Evolutionary conservation across 495 filamentous ascomycete species (phyloP).

Genomic region (Penicillium atrosanguineum): DNA sequence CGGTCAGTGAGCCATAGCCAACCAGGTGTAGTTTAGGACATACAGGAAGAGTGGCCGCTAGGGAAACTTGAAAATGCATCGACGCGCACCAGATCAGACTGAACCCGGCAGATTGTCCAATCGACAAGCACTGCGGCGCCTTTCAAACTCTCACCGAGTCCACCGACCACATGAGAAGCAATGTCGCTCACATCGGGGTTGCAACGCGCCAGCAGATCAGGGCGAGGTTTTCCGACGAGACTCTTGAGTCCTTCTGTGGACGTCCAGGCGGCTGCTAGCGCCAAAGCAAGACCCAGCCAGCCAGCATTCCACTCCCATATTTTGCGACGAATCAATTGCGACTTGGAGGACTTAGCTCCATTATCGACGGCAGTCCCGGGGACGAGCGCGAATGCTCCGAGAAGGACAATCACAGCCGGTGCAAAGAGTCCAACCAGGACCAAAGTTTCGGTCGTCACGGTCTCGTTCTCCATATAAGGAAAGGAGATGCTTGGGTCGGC

Average conservation of each 20-base stretch:
- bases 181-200: constrained; percentile 51
- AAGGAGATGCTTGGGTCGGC: constrained; percentile 57
- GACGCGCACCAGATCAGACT: constrained; percentile 33
- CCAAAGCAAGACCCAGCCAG: constrained; percentile 60
- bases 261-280: constrained; percentile 53
- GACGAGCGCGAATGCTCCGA: constrained; percentile 48
- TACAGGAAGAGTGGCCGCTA: constrained; percentile 66
- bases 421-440: constrained; percentile 49
- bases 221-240: constrained; percentile 61
- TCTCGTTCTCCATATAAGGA: constrained; percentile 52
- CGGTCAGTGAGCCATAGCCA: neutral
- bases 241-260: constrained; percentile 63
- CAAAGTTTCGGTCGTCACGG: constrained; percentile 51
- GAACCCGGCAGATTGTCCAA: constrained; percentile 52
- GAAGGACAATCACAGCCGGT: constrained; percentile 51
- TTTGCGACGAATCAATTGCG: constrained; percentile 27
- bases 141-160: constrained; percentile 43
- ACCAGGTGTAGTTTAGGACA: constrained; percentile 18
- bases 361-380: constrained; percentile 38
- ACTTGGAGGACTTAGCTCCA: constrained; percentile 19
- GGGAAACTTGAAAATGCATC: constrained; percentile 70
- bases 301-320: constrained; percentile 65
- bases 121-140: constrained; percentile 49
- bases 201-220: constrained; percentile 62
- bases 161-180: constrained; percentile 43